A percentile compares a stretch with the other conserved stretches of the same genome.
Evolutionary conservation across 169 alveolate genomes (phyloP).

Genomic region (Plasmodium inui): DNA sequence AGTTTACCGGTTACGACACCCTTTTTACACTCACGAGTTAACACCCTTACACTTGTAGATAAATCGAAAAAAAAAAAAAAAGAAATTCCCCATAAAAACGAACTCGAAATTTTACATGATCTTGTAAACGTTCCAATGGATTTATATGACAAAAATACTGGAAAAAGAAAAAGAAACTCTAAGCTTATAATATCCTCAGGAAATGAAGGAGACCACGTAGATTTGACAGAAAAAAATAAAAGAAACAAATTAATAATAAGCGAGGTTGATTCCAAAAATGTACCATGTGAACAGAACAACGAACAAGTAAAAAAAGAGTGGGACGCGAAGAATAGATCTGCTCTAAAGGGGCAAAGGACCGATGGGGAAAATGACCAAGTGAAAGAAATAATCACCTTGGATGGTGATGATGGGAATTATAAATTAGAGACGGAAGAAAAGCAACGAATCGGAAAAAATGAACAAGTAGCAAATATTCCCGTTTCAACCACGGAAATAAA

Average conservation of each 20-base stretch:
- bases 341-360: not conserved
- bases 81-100: not conserved
- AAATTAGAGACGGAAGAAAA: not conserved
- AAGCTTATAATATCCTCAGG: slow-evolving; percentile 4
- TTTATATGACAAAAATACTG: not conserved
- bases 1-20: not conserved
- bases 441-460: not conserved
- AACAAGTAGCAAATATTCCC: not conserved
- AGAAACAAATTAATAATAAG: not conserved
- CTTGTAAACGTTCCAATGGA: slow-evolving; percentile 36
- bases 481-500: not conserved
- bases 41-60: slow-evolving; percentile 1
- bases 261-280: slow-evolving; percentile 5
- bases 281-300: not conserved
- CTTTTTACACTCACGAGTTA: not conserved
- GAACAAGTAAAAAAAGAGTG: slow-evolving; percentile 12
- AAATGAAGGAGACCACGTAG: slow-evolving; percentile 19
- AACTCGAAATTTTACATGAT: slow-evolving; percentile 8
- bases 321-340: slow-evolving; percentile 29
- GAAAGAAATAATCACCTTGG: not conserved
- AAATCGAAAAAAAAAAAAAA: slow-evolving; percentile 14
- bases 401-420: not conserved
- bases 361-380: not conserved
- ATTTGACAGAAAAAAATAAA: slow-evolving; percentile 10
- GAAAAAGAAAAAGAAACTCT: slow-evolving; percentile 33